Percentiles rank a stretch among this genome's conserved stretches.
Evolutionary conservation across 305 asterid genomes (phyloP).

Genomic region (Fraxinus platypoda): DNA sequence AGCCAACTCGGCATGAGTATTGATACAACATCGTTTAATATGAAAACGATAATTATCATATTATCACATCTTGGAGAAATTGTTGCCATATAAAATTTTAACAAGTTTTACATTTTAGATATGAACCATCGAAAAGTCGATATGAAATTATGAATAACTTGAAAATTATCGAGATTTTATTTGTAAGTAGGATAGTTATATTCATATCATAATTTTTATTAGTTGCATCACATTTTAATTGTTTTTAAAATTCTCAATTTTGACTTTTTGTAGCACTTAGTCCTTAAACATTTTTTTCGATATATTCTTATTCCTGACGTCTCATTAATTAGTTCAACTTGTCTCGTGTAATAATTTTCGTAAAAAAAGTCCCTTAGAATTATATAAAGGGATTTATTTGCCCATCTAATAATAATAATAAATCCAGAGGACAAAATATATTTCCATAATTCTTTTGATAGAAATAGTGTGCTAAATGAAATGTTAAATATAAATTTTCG

Average conservation of each 20-base stretch:
- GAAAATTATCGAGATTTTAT: background rate
- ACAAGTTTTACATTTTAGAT: background rate
- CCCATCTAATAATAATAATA: background rate
- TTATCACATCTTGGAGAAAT: background rate
- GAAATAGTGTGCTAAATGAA: background rate
- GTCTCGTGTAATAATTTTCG: too few relatives aligned
- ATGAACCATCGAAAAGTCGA: background rate
- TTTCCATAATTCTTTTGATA: background rate
- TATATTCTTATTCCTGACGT: too few relatives aligned
- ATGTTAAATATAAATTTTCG: too few relatives aligned
- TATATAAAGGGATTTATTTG: too few relatives aligned
- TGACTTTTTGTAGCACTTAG: background rate
- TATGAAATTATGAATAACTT: background rate
- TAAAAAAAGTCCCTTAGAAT: background rate
- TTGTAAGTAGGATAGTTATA: background rate
- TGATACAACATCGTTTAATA: background rate
- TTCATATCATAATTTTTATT: too few relatives aligned
- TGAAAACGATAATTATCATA: background rate
- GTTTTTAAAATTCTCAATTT: too few relatives aligned
- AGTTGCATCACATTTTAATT: background rate
- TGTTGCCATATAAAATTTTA: background rate
- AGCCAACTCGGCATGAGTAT: background rate
- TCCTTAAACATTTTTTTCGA: too few relatives aligned
- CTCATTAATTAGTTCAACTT: too few relatives aligned
- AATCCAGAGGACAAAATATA: background rate